A percentile compares a stretch with the other conserved stretches of the same genome.
phyloP scores from a whole-genome alignment of 164 flowering plant species.

The Vitis riparia region DNA sequence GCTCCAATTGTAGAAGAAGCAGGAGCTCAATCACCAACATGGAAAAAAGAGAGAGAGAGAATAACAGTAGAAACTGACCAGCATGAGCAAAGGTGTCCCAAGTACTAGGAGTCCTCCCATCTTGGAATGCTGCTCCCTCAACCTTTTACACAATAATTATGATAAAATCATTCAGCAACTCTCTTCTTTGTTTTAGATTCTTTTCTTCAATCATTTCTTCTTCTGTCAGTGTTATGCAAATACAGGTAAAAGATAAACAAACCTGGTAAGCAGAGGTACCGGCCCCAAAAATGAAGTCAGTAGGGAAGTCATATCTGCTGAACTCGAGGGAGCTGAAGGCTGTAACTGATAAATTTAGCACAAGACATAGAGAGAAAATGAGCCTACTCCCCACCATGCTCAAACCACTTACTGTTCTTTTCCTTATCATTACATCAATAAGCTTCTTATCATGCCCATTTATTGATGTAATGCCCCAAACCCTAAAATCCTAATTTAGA shows the following conservation, averaged over 20 bases:
- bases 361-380: not conserved
- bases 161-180: not conserved
- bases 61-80: constrained; percentile 4
- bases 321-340: not conserved
- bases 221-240: too few relatives aligned
- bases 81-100: constrained; percentile 29
- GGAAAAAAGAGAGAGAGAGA: too few relatives aligned
- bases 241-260: not conserved
- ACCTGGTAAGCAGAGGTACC: constrained; percentile 32
- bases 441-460: too few relatives aligned
- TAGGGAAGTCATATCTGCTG: constrained; percentile 27
- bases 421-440: too few relatives aligned
- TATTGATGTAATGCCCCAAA: too few relatives aligned
- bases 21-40: too few relatives aligned
- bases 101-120: constrained; percentile 36
- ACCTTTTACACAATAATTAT: constrained; percentile 10
- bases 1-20: too few relatives aligned
- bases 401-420: too few relatives aligned
- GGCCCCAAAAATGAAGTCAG: constrained; percentile 27
- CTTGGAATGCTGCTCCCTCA: constrained; percentile 32
- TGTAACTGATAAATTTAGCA: constrained; percentile 1
- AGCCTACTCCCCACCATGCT: not conserved
- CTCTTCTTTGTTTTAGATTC: too few relatives aligned
- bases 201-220: too few relatives aligned
- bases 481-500: too few relatives aligned